Evolutionary conservation across 2,329 filamentous ascomycete species (phyloP).

Genomic region (Drechslerella stenobrocha): DNA sequence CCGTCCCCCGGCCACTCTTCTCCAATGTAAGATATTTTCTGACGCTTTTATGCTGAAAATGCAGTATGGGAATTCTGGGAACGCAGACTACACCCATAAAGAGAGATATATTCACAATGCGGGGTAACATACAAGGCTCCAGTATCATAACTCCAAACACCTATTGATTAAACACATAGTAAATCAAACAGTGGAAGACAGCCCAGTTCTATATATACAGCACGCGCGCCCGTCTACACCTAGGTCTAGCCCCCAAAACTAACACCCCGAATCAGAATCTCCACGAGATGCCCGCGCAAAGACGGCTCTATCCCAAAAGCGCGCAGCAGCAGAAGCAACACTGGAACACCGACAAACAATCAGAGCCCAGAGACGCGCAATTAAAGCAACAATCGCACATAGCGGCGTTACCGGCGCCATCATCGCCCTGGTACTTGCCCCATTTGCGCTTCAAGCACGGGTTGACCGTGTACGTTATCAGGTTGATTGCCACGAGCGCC

Average conservation of each 20-base stretch:
- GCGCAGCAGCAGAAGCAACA: constrained; percentile 13
- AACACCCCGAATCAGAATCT: too few species aligned
- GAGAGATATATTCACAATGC: too few species aligned
- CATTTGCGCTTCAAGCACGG: constrained; percentile 29
- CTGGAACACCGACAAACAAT: constrained; percentile 8
- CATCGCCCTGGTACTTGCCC: constrained; percentile 16
- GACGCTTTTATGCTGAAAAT: constrained; percentile 21
- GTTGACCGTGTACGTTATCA: constrained; percentile 30
- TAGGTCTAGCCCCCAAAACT: too few species aligned
- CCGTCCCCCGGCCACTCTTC: constrained; percentile 14
- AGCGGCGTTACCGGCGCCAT: constrained; percentile 4
- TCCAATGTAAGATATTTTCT: constrained; percentile 41
- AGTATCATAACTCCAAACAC: too few species aligned
- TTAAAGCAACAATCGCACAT: constrained; percentile 20
- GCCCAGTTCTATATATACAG: too few species aligned
- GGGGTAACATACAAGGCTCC: too few species aligned
- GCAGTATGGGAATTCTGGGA: constrained; percentile 27
- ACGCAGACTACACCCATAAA: constrained; percentile 6
- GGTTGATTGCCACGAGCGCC: constrained; percentile 7
- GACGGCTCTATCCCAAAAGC: neutral
- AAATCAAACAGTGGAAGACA: too few species aligned
- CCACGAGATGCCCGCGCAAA: too few species aligned
- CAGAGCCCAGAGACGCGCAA: neutral
- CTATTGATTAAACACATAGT: too few species aligned
- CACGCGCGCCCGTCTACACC: too few species aligned